Conservation (phyloP, 140 eudicot species). For the Bidens hawaiensis region DNA sequence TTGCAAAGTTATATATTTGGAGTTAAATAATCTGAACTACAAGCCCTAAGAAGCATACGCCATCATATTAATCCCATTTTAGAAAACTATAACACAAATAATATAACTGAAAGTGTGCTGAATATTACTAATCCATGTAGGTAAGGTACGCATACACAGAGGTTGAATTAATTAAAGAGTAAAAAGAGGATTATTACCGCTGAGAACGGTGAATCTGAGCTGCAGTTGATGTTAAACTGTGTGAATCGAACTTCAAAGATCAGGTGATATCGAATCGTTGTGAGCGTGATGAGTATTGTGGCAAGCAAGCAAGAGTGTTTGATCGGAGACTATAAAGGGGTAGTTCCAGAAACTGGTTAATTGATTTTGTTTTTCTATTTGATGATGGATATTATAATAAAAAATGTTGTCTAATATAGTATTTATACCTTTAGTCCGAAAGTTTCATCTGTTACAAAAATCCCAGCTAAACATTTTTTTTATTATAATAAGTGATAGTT, state of each 20-base stretch:
- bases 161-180: background rate
- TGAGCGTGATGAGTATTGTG: background rate
- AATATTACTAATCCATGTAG: conserved; percentile 4
- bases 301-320: background rate
- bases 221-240: background rate
- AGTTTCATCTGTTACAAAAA: background rate
- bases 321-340: background rate
- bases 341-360: background rate
- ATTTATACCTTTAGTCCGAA: background rate
- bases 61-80: background rate
- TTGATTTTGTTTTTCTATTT: background rate
- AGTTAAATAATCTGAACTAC: background rate
- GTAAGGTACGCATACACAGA: conserved; percentile 1
- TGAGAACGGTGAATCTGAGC: background rate
- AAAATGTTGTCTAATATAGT: background rate
- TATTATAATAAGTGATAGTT: no score
- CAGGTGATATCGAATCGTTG: background rate
- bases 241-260: no score
- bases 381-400: background rate
- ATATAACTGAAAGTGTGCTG: background rate
- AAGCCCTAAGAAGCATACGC: conserved; percentile 11
- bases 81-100: background rate
- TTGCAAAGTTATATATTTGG: no score
- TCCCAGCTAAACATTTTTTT: background rate
- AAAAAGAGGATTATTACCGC: background rate